A percentile compares a stretch with the other conserved stretches of the same genome.
These are phyloP conservation scores for Graphilbum sp. DNA, from an alignment of 2,329 filamentous ascomycete species.

Conservation along the genomic window DNA sequence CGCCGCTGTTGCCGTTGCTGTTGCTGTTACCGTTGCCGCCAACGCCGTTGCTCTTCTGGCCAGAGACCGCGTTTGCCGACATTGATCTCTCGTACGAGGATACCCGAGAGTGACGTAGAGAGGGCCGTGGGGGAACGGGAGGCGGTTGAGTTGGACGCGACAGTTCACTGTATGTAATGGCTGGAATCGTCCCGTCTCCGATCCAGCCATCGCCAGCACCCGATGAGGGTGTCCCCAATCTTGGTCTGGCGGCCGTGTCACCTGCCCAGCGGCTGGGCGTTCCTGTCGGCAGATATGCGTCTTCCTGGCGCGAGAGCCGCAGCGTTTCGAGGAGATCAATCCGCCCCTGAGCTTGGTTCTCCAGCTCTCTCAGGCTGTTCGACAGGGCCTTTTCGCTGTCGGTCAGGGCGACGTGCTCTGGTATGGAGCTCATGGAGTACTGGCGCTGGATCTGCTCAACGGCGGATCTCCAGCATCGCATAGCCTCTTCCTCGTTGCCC, in stretches of 20 bases:
- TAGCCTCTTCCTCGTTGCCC: slow-evolving; percentile 83
- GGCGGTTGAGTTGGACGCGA: slow-evolving; percentile 45
- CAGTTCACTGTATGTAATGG: slow-evolving; percentile 64
- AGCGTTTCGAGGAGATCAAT: slow-evolving; percentile 78
- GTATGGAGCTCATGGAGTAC: slow-evolving; percentile 43
- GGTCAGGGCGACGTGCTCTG: slow-evolving; percentile 23
- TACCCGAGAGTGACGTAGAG: slow-evolving; percentile 27
- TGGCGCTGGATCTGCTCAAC: slow-evolving; percentile 81
- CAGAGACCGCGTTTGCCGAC: slow-evolving; percentile 14
- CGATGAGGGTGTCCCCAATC: neutral
- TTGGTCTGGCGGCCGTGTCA: neutral
- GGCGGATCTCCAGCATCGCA: slow-evolving; percentile 77
- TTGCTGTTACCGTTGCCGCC: neutral
- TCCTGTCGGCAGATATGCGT: slow-evolving; percentile 7
- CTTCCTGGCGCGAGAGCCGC: slow-evolving; percentile 42
- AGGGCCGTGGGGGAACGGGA: slow-evolving; percentile 28
- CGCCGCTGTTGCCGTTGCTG: slow-evolving; percentile 4
- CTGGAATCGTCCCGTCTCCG: slow-evolving; percentile 66
- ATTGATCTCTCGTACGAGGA: slow-evolving; percentile 31
- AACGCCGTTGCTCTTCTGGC: neutral
- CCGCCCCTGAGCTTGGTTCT: slow-evolving; percentile 83
- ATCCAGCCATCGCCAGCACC: slow-evolving; percentile 41
- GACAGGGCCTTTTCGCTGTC: slow-evolving; percentile 74
- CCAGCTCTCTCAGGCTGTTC: slow-evolving; percentile 66
- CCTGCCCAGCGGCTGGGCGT: neutral